These are phyloP conservation scores for Esteya vermicola DNA, from an alignment of 2,329 filamentous ascomycete species.

Conservation along the genomic window DNA sequence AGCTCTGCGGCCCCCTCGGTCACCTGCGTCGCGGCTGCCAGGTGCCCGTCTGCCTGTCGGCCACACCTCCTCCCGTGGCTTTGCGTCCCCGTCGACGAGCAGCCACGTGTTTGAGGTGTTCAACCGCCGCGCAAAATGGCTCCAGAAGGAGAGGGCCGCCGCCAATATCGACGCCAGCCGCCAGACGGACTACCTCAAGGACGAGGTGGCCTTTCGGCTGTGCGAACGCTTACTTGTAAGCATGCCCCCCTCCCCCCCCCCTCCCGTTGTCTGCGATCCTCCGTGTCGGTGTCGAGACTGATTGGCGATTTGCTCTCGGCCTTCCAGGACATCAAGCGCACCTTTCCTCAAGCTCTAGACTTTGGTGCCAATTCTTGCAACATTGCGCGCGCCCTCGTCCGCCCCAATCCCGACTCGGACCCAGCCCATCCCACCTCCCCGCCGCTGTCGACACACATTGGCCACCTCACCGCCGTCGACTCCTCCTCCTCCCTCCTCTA, in stretches of 20 bases:
- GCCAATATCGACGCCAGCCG: conserved; percentile 55
- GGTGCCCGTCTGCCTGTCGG: conserved; percentile 9
- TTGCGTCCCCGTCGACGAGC: conserved; percentile 67
- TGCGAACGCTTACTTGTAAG: conserved; percentile 69
- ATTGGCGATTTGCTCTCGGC: not conserved
- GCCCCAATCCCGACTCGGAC: conserved; percentile 51
- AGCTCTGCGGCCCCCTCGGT: too few relatives aligned
- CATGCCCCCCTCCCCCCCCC: not conserved
- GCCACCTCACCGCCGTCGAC: conserved; percentile 66
- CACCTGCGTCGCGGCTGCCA: conserved; percentile 25
- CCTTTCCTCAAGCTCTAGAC: conserved; percentile 74
- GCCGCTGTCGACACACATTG: conserved; percentile 57
- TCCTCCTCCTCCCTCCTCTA: conserved; percentile 65
- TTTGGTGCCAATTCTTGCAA: conserved; percentile 94
- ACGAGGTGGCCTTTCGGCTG: conserved; percentile 75
- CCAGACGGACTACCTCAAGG: conserved; percentile 80
- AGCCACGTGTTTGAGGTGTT: conserved; percentile 79
- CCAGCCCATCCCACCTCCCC: conserved; percentile 40
- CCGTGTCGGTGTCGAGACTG: too few relatives aligned
- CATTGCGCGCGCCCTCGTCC: conserved; percentile 67
- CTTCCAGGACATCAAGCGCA: conserved; percentile 73
- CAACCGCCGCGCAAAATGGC: conserved; percentile 73
- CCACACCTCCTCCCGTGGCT: conserved; percentile 40
- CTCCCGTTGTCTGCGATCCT: too few relatives aligned
- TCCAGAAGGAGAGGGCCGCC: conserved; percentile 82